phyloP scores from a whole-genome alignment of 768 basidiomycete species.

The Scleroderma bovista region DNA sequence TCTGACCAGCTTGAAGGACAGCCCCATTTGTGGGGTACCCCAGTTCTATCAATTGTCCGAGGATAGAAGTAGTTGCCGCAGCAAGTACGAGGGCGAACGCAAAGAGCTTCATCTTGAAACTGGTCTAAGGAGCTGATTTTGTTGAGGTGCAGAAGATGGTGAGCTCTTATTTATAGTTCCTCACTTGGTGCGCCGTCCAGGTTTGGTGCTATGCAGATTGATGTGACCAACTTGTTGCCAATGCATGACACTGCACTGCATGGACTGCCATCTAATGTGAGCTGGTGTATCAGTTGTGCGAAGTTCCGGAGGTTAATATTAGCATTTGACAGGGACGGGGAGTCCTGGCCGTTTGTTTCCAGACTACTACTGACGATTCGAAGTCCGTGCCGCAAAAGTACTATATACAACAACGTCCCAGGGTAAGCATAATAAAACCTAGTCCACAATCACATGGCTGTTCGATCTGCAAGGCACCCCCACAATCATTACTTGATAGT shows the following conservation, averaged over 20 bases:
- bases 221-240: no score
- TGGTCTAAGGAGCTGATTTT: no score
- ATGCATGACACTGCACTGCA: no score
- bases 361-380: neutral
- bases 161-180: no score
- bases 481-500: neutral
- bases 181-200: no score
- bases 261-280: no score
- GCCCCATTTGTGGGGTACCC: slow-evolving; percentile 7
- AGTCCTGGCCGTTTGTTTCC: no score
- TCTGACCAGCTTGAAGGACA: slow-evolving; percentile 1
- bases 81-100: neutral
- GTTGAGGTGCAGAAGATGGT: no score
- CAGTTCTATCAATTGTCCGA: slow-evolving; percentile 8
- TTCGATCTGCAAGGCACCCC: neutral
- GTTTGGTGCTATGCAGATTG: no score
- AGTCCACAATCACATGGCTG: neutral
- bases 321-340: no score
- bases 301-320: no score
- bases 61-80: neutral
- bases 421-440: neutral
- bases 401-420: neutral
- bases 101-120: neutral
- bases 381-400: neutral
- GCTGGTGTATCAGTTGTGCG: no score